Percentiles rank a stretch among this genome's conserved stretches.
Conservation (phyloP, 208 protist genomes). For the Trypanosoma caninum region DNA sequence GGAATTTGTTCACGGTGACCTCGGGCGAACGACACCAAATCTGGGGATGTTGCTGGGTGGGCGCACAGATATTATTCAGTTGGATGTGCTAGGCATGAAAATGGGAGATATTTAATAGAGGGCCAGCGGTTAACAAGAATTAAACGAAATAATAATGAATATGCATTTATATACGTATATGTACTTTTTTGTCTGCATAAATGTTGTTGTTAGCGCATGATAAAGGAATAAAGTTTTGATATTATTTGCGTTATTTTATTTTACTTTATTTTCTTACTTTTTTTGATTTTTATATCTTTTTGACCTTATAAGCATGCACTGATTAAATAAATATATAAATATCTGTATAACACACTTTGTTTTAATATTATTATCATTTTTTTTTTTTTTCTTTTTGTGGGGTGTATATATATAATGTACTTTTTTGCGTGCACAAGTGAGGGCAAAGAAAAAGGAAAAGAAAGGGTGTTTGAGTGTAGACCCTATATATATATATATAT, state of each 20-base stretch:
- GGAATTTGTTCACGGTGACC: constrained; percentile 98
- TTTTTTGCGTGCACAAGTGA: too few species aligned
- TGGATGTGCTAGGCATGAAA: constrained; percentile 94
- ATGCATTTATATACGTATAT: too few species aligned
- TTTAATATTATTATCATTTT: too few species aligned
- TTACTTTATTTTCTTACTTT: not conserved
- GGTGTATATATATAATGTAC: too few species aligned
- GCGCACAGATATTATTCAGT: constrained; percentile 91
- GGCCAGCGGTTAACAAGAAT: not conserved
- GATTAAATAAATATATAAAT: too few species aligned
- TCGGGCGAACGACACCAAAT: constrained; percentile 91
- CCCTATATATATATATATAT: not conserved
- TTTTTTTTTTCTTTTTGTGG: too few species aligned
- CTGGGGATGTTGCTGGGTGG: constrained; percentile 78
- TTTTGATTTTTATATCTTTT: too few species aligned
- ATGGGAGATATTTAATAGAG: constrained; percentile 54
- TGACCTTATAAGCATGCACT: too few species aligned
- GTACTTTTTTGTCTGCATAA: not conserved
- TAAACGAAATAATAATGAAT: not conserved
- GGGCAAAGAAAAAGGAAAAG: not conserved
- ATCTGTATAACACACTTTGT: too few species aligned
- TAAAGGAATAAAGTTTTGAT: not conserved
- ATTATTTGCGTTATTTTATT: not conserved
- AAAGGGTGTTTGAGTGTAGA: not conserved
- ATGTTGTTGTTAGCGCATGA: not conserved